These are phyloP conservation scores for Cryphonectria radicalis DNA, from an alignment of 2,329 filamentous ascomycete species.

Conservation along the genomic window DNA sequence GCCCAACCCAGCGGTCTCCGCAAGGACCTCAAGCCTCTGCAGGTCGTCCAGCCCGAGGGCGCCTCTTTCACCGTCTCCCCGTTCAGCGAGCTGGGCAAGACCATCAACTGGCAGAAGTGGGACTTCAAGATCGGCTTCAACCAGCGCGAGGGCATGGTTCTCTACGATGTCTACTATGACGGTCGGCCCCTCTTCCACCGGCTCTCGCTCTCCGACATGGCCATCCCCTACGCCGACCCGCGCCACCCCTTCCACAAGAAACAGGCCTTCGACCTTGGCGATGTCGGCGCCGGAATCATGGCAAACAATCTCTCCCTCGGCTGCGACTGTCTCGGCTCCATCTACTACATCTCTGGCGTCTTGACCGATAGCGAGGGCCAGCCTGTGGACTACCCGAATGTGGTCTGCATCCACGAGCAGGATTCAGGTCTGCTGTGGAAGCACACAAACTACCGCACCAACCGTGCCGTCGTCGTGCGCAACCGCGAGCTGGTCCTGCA, in stretches of 20 bases:
- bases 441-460: slow-evolving; percentile 59
- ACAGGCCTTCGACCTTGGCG: slow-evolving; percentile 70
- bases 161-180: slow-evolving; percentile 67
- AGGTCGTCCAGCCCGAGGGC: slow-evolving; percentile 66
- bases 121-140: slow-evolving; percentile 69
- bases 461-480: slow-evolving; percentile 54
- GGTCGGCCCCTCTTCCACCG: slow-evolving; percentile 64
- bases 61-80: slow-evolving; percentile 55
- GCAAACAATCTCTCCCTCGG: slow-evolving; percentile 67
- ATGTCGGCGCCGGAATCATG: slow-evolving; percentile 65
- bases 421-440: slow-evolving; percentile 63
- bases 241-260: slow-evolving; percentile 67
- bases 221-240: slow-evolving; percentile 67
- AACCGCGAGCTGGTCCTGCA: slow-evolving; percentile 58
- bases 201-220: slow-evolving; percentile 64
- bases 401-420: slow-evolving; percentile 61
- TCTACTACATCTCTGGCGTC: slow-evolving; percentile 46
- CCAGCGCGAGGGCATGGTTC: slow-evolving; percentile 63
- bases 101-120: slow-evolving; percentile 49
- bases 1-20: slow-evolving; percentile 56
- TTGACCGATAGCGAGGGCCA: slow-evolving; percentile 26
- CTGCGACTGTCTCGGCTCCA: slow-evolving; percentile 65
- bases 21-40: slow-evolving; percentile 65
- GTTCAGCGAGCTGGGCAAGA: slow-evolving; percentile 37
- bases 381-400: slow-evolving; percentile 42